These are phyloP conservation scores for Daldinia sp. DNA, from an alignment of 2,329 filamentous ascomycete species.

Conservation along the genomic window DNA sequence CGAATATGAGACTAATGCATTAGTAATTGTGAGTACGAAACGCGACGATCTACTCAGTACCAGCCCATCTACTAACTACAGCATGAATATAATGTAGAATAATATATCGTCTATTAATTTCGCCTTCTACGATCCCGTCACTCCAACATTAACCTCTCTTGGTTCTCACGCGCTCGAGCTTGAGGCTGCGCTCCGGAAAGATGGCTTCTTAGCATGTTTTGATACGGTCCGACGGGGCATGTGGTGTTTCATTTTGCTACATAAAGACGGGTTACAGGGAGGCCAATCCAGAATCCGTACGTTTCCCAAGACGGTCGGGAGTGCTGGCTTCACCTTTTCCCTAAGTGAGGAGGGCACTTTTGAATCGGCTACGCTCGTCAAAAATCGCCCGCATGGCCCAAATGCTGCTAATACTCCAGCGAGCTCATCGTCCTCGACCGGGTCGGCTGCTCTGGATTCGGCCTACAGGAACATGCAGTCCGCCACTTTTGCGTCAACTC, in stretches of 20 bases:
- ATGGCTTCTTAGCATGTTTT: slow-evolving; percentile 62
- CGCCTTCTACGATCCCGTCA: slow-evolving; percentile 62
- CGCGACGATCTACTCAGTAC: not conserved
- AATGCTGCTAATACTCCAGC: slow-evolving; percentile 56
- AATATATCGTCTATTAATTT: slow-evolving; percentile 64
- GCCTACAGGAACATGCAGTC: slow-evolving; percentile 46
- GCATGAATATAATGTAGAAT: slow-evolving; percentile 51
- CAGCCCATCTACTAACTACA: slow-evolving; percentile 27
- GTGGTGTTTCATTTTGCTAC: slow-evolving; percentile 63
- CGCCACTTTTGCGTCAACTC: slow-evolving; percentile 42
- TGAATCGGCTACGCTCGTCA: slow-evolving; percentile 59
- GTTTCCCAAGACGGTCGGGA: slow-evolving; percentile 54
- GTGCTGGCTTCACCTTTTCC: slow-evolving; percentile 54
- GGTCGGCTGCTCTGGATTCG: slow-evolving; percentile 51
- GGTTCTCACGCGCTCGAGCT: slow-evolving; percentile 59
- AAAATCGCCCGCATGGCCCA: slow-evolving; percentile 51
- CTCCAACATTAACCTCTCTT: slow-evolving; percentile 55
- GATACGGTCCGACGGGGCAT: slow-evolving; percentile 59
- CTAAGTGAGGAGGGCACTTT: slow-evolving; percentile 60
- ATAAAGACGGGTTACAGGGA: slow-evolving; percentile 50
- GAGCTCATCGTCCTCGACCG: slow-evolving; percentile 56
- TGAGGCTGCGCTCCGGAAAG: slow-evolving; percentile 59
- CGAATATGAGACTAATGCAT: slow-evolving; percentile 69
- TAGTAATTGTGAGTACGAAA: slow-evolving; percentile 60
- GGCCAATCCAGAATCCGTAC: slow-evolving; percentile 35